Percentiles rank a stretch among this genome's conserved stretches.
These are phyloP conservation scores for Sphenostylis stenocarpa DNA, from an alignment of 306 rosid species.

Conservation along the genomic window DNA sequence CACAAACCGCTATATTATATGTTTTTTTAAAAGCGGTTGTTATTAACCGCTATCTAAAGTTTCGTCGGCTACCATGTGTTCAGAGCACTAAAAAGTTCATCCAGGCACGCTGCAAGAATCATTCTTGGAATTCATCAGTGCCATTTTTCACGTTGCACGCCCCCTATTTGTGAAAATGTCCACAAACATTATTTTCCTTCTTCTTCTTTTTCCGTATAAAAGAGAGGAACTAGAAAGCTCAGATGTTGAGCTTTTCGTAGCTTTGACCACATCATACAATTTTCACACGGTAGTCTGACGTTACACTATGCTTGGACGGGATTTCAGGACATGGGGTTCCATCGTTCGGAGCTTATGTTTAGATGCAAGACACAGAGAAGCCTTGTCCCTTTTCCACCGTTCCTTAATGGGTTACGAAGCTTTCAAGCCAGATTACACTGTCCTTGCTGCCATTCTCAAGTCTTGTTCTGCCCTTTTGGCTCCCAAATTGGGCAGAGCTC, in stretches of 20 bases:
- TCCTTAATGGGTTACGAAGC: constrained; percentile 38
- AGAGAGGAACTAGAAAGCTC: neutral
- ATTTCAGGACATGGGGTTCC: constrained; percentile 49
- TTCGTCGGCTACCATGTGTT: neutral
- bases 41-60: too few species aligned
- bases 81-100: neutral
- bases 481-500: constrained; percentile 53
- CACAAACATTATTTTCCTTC: neutral
- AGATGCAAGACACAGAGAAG: constrained; percentile 53
- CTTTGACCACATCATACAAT: neutral
- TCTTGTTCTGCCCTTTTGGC: constrained; percentile 65
- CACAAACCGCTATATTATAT: too few species aligned
- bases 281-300: neutral
- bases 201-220: neutral
- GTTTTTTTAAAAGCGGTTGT: too few species aligned
- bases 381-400: constrained; percentile 50
- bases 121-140: neutral
- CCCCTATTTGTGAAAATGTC: constrained; percentile 41
- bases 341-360: constrained; percentile 44
- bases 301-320: constrained; percentile 41
- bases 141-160: constrained; percentile 19
- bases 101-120: neutral
- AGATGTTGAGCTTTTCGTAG: neutral
- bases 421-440: constrained; percentile 53
- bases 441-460: constrained; percentile 63